These are phyloP conservation scores for Macrolepiota fuliginosa DNA, from an alignment of 768 basidiomycete genomes.

Conservation along the genomic window DNA sequence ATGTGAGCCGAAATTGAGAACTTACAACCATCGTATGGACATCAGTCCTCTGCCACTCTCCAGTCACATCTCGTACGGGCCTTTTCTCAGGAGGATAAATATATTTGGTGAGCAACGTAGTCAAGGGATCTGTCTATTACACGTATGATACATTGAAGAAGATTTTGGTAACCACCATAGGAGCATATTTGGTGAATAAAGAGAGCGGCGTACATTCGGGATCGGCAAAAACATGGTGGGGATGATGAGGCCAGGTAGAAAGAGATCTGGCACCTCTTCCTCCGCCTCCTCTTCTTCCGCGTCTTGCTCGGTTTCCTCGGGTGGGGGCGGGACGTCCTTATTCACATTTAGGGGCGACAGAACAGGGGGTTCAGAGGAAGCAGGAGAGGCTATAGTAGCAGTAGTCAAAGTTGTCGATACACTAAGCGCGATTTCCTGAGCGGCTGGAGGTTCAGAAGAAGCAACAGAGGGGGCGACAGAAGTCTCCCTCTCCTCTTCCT, in stretches of 20 bases:
- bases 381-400: slow-evolving; percentile 21
- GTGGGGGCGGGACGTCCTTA: slow-evolving; percentile 54
- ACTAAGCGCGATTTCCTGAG: slow-evolving; percentile 43
- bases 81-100: slow-evolving; percentile 73
- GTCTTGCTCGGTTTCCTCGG: slow-evolving; percentile 13
- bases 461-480: slow-evolving; percentile 29
- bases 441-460: slow-evolving; percentile 28
- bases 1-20: slow-evolving; percentile 20
- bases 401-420: slow-evolving; percentile 15
- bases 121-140: slow-evolving; percentile 80
- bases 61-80: slow-evolving; percentile 68
- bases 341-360: slow-evolving; percentile 37
- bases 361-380: slow-evolving; percentile 20
- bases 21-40: slow-evolving; percentile 81
- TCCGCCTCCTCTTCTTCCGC: slow-evolving; percentile 39
- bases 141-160: slow-evolving; percentile 44
- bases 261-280: slow-evolving; percentile 53
- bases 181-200: slow-evolving; percentile 43
- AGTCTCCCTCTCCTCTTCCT: slow-evolving; percentile 20
- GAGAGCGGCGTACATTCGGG: slow-evolving; percentile 72
- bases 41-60: slow-evolving; percentile 71
- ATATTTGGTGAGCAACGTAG: slow-evolving; percentile 80
- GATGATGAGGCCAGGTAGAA: slow-evolving; percentile 64
- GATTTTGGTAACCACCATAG: slow-evolving; percentile 61
- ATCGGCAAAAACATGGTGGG: slow-evolving; percentile 88